Evolutionary conservation across 805 yeast species (phyloP).

Genomic region (Candida boidinii): DNA sequence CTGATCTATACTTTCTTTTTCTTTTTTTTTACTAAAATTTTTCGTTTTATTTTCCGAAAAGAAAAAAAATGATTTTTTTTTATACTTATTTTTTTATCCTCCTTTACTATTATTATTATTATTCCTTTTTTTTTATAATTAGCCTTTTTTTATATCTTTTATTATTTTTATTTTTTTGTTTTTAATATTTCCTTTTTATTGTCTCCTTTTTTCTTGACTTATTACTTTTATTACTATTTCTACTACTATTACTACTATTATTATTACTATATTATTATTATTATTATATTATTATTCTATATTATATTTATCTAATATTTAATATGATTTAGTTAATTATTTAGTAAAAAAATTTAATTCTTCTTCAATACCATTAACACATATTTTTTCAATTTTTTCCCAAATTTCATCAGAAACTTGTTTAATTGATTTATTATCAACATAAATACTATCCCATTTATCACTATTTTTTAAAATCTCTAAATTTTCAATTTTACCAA

Average conservation of each 20-base stretch:
- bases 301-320: conserved; percentile 1
- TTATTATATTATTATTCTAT: not conserved
- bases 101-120: too few species aligned
- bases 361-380: conserved; percentile 8
- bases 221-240: not conserved
- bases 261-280: too few species aligned
- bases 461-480: conserved; percentile 4
- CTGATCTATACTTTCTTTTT: too few species aligned
- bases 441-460: conserved; percentile 43
- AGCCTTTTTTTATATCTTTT: not conserved
- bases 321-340: conserved; percentile 1
- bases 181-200: not conserved
- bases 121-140: too few species aligned
- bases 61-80: too few species aligned
- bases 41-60: too few species aligned
- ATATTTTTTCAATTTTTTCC: conserved; percentile 17
- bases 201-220: not conserved
- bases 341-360: conserved; percentile 7
- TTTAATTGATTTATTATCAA: conserved; percentile 48
- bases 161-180: not conserved
- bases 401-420: conserved; percentile 43
- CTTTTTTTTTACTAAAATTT: too few species aligned
- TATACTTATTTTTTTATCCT: too few species aligned
- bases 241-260: too few species aligned
- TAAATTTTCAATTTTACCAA: conserved; percentile 29